Evolutionary conservation across 1,284 basidiomycete species (phyloP).

Genomic region (Tilletia indica): DNA sequence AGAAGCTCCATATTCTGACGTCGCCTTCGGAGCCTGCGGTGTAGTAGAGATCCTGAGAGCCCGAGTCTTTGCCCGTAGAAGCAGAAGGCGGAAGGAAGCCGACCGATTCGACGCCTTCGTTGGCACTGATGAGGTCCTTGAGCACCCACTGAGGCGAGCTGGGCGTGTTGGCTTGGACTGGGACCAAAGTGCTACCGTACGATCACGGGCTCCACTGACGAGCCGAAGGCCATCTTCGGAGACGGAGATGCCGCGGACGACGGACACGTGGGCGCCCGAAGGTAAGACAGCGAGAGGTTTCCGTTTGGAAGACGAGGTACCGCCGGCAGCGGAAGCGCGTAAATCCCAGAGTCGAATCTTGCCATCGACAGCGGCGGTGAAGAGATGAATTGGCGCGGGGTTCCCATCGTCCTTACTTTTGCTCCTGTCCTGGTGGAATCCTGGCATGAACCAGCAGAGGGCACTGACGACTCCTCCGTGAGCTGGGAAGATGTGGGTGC

Average conservation of each 20-base stretch:
- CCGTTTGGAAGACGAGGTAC: slow-evolving; percentile 17
- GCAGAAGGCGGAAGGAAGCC: slow-evolving; percentile 33
- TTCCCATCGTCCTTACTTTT: slow-evolving; percentile 22
- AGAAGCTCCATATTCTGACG: slow-evolving; percentile 43
- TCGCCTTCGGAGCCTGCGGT: slow-evolving; percentile 44
- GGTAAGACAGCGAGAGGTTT: slow-evolving; percentile 38
- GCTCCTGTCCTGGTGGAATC: not conserved
- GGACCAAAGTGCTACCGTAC: slow-evolving; percentile 44
- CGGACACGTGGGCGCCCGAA: slow-evolving; percentile 41
- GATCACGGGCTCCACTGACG: slow-evolving; percentile 44
- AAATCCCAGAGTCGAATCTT: slow-evolving; percentile 53
- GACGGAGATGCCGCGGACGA: slow-evolving; percentile 47
- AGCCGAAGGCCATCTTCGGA: slow-evolving; percentile 38
- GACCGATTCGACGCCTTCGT: slow-evolving; percentile 48
- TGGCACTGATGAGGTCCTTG: slow-evolving; percentile 39
- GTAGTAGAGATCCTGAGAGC: slow-evolving; percentile 61
- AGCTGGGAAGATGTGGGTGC: slow-evolving; percentile 84
- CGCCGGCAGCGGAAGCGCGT: slow-evolving; percentile 24
- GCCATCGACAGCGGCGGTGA: slow-evolving; percentile 73
- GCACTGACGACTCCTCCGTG: slow-evolving; percentile 95
- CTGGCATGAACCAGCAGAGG: slow-evolving; percentile 76
- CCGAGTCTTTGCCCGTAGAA: slow-evolving; percentile 66
- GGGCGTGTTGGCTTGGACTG: slow-evolving; percentile 15
- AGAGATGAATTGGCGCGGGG: slow-evolving; percentile 58
- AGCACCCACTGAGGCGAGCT: slow-evolving; percentile 35